These are phyloP conservation scores for Podospora pseudoanserina DNA, from an alignment of 495 filamentous ascomycete species.

Conservation along the genomic window DNA sequence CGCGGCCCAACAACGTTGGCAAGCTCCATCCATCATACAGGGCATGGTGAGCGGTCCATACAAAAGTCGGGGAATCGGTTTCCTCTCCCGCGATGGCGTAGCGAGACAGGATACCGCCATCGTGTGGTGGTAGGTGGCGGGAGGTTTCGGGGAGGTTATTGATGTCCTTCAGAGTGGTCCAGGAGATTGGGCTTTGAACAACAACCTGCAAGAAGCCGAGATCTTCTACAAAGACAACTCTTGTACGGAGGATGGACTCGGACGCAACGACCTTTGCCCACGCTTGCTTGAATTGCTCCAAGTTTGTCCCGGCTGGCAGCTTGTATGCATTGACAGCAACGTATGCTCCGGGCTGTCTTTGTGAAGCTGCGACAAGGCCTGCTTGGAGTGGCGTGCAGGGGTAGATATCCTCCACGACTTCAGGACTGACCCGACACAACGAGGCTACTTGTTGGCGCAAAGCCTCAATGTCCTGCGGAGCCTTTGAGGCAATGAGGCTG, in stretches of 20 bases:
- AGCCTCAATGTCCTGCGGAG: not conserved
- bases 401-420: slow-evolving; percentile 50
- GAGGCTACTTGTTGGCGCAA: slow-evolving; percentile 17
- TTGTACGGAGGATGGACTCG: slow-evolving; percentile 49
- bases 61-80: slow-evolving; percentile 44
- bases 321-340: slow-evolving; percentile 48
- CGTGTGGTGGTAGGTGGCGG: slow-evolving; percentile 19
- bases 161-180: slow-evolving; percentile 13
- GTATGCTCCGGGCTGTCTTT: slow-evolving; percentile 50
- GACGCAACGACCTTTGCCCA: slow-evolving; percentile 53
- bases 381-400: slow-evolving; percentile 63
- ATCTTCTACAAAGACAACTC: slow-evolving; percentile 20
- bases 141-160: slow-evolving; percentile 8
- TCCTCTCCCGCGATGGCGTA: slow-evolving; percentile 17
- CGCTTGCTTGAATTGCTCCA: slow-evolving; percentile 49
- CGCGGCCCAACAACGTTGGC: slow-evolving; percentile 26
- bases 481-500: slow-evolving; percentile 13
- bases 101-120: slow-evolving; percentile 18
- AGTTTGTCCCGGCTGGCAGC: slow-evolving; percentile 42
- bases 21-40: slow-evolving; percentile 64
- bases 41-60: slow-evolving; percentile 52
- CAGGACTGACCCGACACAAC: slow-evolving; percentile 23
- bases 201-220: slow-evolving; percentile 26
- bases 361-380: slow-evolving; percentile 49
- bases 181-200: slow-evolving; percentile 12